A percentile compares a stretch with the other conserved stretches of the same genome.
These are phyloP conservation scores for Ceratocystis alfenasii DNA, from an alignment of 2,329 filamentous ascomycete species.

Conservation along the genomic window DNA sequence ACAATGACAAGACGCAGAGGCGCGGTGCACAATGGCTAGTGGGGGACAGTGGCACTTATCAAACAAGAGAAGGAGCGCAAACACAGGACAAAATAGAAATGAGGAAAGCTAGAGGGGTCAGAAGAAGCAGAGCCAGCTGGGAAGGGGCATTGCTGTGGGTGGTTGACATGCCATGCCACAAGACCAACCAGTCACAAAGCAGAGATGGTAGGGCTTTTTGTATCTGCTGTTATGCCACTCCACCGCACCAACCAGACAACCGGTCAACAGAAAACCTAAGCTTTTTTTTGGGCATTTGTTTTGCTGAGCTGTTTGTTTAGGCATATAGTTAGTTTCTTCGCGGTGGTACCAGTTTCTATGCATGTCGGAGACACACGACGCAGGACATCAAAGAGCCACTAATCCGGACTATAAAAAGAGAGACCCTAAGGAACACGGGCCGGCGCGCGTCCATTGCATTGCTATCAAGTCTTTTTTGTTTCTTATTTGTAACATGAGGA, in stretches of 20 bases:
- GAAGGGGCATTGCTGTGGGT: not conserved
- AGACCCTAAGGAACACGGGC: not conserved
- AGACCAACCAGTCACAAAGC: too few species aligned
- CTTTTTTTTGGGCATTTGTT: not conserved
- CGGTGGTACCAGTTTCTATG: too few species aligned
- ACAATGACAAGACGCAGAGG: not conserved
- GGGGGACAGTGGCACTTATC: not conserved
- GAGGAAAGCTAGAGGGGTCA: not conserved
- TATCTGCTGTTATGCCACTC: not conserved
- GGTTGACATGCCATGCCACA: slow-evolving; percentile 6
- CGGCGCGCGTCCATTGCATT: not conserved
- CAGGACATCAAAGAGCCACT: not conserved
- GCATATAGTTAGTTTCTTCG: not conserved
- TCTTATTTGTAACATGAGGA: not conserved
- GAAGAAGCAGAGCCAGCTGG: not conserved
- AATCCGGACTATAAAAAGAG: not conserved
- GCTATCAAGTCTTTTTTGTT: not conserved
- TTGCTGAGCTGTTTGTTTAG: not conserved
- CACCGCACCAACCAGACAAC: not conserved
- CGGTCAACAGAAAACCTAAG: too few species aligned
- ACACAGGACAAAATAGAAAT: not conserved
- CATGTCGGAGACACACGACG: not conserved
- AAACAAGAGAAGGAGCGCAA: not conserved
- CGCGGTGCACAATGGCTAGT: not conserved
- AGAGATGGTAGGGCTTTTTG: not conserved